Conservation (phyloP, 2,329 filamentous ascomycete genomes). For the Aureobasidium zeae region DNA sequence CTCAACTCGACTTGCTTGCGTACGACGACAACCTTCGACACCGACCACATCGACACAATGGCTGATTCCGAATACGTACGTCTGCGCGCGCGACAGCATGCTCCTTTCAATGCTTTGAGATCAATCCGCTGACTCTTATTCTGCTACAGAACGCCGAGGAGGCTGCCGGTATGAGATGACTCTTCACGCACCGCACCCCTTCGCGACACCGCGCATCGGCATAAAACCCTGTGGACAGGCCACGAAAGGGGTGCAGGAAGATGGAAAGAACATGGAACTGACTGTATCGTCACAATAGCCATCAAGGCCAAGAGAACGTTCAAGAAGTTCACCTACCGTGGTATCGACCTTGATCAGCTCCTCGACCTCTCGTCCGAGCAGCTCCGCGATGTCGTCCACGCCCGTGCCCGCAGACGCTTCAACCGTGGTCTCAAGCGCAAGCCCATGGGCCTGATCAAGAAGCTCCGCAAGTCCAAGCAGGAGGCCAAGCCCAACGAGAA, state of each 20-base stretch:
- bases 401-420: conserved; percentile 95
- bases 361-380: conserved; percentile 97
- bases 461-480: conserved; percentile 99
- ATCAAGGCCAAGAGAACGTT: conserved; percentile 99
- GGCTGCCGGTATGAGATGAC: conserved; percentile 60
- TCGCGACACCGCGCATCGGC: conserved; percentile 24
- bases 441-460: conserved; percentile 99
- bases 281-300: conserved; percentile 47
- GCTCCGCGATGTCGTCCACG: conserved; percentile 98
- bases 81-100: conserved; percentile 31
- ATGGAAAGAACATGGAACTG: conserved; percentile 30
- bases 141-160: conserved; percentile 90
- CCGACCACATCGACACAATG: conserved; percentile 54
- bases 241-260: conserved; percentile 33
- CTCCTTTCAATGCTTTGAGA: conserved; percentile 26
- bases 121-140: conserved; percentile 23
- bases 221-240: conserved; percentile 35
- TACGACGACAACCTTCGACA: conserved; percentile 20
- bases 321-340: conserved; percentile 99
- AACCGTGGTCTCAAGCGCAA: conserved; percentile 99
- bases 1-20: conserved; percentile 9
- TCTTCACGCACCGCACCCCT: conserved; percentile 17
- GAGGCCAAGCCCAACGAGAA: conserved; percentile 99
- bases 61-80: conserved; percentile 83
- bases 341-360: conserved; percentile 99